phyloP scores from a whole-genome alignment of 768 basidiomycete genomes.

The Rhodotorula graminis region DNA sequence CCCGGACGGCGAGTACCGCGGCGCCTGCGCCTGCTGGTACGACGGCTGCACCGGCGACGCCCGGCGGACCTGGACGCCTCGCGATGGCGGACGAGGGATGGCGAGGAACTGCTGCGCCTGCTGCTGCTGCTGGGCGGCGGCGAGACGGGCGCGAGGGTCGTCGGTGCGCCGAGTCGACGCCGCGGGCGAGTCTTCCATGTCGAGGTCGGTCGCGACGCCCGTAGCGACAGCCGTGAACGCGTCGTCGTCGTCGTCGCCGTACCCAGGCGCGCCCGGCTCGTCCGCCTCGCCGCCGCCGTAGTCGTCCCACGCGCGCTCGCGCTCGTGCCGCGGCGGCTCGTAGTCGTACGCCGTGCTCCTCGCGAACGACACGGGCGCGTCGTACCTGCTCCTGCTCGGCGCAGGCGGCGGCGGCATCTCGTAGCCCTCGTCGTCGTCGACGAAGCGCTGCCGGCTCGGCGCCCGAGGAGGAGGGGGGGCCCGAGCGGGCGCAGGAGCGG shows the following conservation, averaged over 20 bases:
- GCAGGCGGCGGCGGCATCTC: not conserved
- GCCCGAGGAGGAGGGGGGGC: not conserved
- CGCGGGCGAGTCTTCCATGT: not conserved
- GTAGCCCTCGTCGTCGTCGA: not conserved
- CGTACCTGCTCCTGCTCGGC: not conserved
- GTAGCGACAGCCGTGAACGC: conserved; percentile 25
- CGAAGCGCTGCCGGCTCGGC: no score
- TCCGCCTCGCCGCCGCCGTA: not conserved
- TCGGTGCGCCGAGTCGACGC: not conserved
- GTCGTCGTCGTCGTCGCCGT: conserved; percentile 20
- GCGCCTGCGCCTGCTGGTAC: not conserved
- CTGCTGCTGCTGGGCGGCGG: not conserved
- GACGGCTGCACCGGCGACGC: not conserved
- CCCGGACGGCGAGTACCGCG: conserved; percentile 5
- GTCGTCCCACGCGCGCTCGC: not conserved
- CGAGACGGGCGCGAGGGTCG: not conserved
- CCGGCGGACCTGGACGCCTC: not conserved
- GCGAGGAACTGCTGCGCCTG: not conserved
- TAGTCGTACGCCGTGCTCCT: not conserved
- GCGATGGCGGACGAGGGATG: not conserved
- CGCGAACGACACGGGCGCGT: not conserved
- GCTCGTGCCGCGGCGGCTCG: not conserved
- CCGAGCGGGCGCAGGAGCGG: not conserved
- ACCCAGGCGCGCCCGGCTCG: not conserved
- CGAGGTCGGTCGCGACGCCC: conserved; percentile 25